Conservation (phyloP, 2,329 filamentous ascomycete genomes). For the Cercospora canescens region DNA sequence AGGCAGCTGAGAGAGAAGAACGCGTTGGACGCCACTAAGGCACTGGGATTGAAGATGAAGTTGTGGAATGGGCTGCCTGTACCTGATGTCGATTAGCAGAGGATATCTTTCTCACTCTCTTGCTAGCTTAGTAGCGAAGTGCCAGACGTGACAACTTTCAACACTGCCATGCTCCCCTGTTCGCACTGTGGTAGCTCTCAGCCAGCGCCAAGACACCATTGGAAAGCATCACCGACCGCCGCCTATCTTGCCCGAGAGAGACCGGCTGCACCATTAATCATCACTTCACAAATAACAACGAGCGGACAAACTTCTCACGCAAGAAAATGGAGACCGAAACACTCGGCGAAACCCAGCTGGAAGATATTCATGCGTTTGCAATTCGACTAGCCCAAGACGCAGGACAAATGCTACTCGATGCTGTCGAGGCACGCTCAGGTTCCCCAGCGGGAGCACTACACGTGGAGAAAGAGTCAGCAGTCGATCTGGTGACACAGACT, state of each 20-base stretch:
- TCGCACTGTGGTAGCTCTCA: not conserved
- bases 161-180: not conserved
- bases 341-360: slow-evolving; percentile 39
- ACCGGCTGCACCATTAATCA: not conserved
- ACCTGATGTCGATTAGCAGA: slow-evolving; percentile 61
- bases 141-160: too few species aligned
- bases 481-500: slow-evolving; percentile 76
- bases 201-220: not conserved
- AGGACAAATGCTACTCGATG: slow-evolving; percentile 65
- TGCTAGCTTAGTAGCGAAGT: not conserved
- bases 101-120: not conserved
- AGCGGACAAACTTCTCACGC: not conserved
- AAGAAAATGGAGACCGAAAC: not conserved
- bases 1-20: slow-evolving; percentile 64
- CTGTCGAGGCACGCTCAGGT: slow-evolving; percentile 58
- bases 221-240: not conserved
- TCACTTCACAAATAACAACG: not conserved
- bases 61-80: slow-evolving; percentile 75
- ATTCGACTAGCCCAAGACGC: slow-evolving; percentile 70
- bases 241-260: not conserved
- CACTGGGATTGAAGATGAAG: slow-evolving; percentile 68
- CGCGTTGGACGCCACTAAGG: slow-evolving; percentile 66
- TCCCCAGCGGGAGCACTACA: slow-evolving; percentile 42
- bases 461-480: slow-evolving; percentile 71
- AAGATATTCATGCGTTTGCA: slow-evolving; percentile 69